Percentiles rank a stretch among this genome's conserved stretches.
These are phyloP conservation scores for Pythium scleroteichum DNA, from an alignment of 352 stramenopile genomes.

Conservation along the genomic window DNA sequence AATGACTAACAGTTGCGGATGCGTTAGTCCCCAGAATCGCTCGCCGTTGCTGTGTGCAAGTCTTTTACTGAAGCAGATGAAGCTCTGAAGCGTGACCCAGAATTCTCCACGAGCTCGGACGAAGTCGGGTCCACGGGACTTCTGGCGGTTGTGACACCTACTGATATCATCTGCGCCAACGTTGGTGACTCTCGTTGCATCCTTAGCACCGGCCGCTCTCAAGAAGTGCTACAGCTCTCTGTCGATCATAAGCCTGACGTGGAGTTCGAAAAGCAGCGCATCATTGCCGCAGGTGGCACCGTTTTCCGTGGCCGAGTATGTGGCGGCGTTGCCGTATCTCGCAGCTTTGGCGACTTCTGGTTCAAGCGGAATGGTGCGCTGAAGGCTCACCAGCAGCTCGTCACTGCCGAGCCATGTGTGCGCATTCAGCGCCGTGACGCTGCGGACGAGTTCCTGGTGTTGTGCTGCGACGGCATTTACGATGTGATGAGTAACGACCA, in stretches of 20 bases:
- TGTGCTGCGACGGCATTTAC: conserved; percentile 94
- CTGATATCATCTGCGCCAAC: conserved; percentile 81
- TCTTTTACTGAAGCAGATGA: conserved; percentile 78
- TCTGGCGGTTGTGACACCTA: conserved; percentile 80
- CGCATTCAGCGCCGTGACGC: conserved; percentile 67
- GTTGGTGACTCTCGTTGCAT: conserved; percentile 86
- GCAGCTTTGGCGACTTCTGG: conserved; percentile 88
- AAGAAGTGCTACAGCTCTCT: conserved; percentile 78
- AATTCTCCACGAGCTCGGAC: conserved; percentile 61
- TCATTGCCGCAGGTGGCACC: conserved; percentile 76
- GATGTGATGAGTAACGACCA: conserved; percentile 96
- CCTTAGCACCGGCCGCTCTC: conserved; percentile 69
- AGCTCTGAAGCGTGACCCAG: conserved; percentile 66
- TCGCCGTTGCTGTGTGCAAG: conserved; percentile 72
- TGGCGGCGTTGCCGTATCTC: conserved; percentile 80
- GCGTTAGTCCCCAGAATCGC: conserved; percentile 57
- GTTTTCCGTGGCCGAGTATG: conserved; percentile 86
- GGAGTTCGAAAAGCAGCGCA: conserved; percentile 86
- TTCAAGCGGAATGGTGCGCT: conserved; percentile 84
- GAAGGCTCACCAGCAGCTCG: conserved; percentile 82
- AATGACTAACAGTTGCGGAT: conserved; percentile 1
- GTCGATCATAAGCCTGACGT: conserved; percentile 87
- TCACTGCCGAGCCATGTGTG: conserved; percentile 83
- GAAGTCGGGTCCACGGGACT: conserved; percentile 84
- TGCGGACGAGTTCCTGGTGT: conserved; percentile 91